Evolutionary conservation across 2,329 filamentous ascomycete genomes (phyloP).

Genomic region (Aureobasidium subglaciale): DNA sequence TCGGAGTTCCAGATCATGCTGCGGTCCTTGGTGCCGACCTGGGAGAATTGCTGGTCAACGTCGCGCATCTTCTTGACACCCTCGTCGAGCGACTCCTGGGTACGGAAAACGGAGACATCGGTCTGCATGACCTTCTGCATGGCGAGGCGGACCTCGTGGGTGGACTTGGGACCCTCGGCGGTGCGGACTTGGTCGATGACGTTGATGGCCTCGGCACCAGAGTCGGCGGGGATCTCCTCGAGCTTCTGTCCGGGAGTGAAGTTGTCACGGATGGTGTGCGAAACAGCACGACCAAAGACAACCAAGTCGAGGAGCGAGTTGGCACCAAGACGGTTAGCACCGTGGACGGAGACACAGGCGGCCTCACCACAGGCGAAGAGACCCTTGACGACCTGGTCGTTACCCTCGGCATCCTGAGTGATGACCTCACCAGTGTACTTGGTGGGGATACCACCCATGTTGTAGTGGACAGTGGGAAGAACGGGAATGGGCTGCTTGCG

Average conservation of each 20-base stretch:
- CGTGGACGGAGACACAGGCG: slow-evolving; percentile 95
- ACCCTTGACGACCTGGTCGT: slow-evolving; percentile 89
- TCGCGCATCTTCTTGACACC: slow-evolving; percentile 75
- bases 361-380: slow-evolving; percentile 96
- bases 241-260: slow-evolving; percentile 76
- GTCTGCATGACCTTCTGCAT: slow-evolving; percentile 99
- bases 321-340: slow-evolving; percentile 93
- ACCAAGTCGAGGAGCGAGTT: slow-evolving; percentile 97
- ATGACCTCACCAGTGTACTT: slow-evolving; percentile 96
- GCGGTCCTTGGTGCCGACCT: slow-evolving; percentile 94
- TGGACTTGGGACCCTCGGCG: slow-evolving; percentile 76
- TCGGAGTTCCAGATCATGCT: slow-evolving; percentile 99
- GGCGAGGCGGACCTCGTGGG: slow-evolving; percentile 75
- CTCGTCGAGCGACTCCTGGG: slow-evolving; percentile 86
- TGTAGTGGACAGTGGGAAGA: slow-evolving; percentile 96
- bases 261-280: slow-evolving; percentile 93
- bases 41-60: slow-evolving; percentile 70
- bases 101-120: slow-evolving; percentile 94
- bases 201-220: slow-evolving; percentile 79
- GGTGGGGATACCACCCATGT: slow-evolving; percentile 99
- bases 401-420: slow-evolving; percentile 74
- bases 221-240: slow-evolving; percentile 73
- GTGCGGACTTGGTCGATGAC: slow-evolving; percentile 80
- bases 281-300: slow-evolving; percentile 95
- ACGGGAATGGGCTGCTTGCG: slow-evolving; percentile 95